Evolutionary conservation across 1,284 basidiomycete species (phyloP).

Genomic region (Cutaneotrichosporon dermatis): DNA sequence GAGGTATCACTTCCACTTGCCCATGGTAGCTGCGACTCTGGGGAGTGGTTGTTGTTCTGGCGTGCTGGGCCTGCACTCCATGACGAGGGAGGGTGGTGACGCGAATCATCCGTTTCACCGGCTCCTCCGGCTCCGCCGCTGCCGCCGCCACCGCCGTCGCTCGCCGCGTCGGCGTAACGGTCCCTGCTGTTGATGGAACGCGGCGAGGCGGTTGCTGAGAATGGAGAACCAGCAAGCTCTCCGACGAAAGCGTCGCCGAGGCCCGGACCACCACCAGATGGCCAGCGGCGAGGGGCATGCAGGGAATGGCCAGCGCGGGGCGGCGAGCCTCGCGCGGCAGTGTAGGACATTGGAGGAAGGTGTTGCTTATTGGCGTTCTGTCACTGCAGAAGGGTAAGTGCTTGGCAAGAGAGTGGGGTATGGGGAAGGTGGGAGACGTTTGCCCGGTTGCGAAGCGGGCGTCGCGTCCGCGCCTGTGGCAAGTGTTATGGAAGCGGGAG

Average conservation of each 20-base stretch:
- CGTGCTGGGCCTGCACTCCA: background rate
- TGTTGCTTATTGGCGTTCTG: conserved; percentile 10
- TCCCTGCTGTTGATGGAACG: conserved; percentile 3
- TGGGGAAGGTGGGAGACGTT: background rate
- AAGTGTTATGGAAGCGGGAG: no score
- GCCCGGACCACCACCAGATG: background rate
- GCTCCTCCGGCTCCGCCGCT: background rate
- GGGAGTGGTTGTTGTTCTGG: background rate
- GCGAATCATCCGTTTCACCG: background rate
- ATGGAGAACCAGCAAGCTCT: background rate
- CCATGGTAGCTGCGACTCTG: background rate
- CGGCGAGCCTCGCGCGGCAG: conserved; percentile 22
- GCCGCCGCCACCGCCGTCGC: background rate
- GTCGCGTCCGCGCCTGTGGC: no score
- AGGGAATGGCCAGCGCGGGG: conserved; percentile 16
- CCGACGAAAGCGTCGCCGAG: background rate
- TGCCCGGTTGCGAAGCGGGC: background rate
- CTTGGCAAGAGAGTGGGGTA: no score
- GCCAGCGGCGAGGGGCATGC: background rate
- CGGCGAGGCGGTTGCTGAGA: background rate
- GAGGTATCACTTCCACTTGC: background rate
- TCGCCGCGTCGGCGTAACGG: conserved; percentile 2
- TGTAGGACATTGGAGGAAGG: conserved; percentile 13
- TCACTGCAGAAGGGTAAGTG: conserved; percentile 8
- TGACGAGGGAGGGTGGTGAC: conserved; percentile 1